Evolutionary conservation across 2,329 filamentous ascomycete genomes (phyloP).

Genomic region (Exophiala alcalophila): DNA sequence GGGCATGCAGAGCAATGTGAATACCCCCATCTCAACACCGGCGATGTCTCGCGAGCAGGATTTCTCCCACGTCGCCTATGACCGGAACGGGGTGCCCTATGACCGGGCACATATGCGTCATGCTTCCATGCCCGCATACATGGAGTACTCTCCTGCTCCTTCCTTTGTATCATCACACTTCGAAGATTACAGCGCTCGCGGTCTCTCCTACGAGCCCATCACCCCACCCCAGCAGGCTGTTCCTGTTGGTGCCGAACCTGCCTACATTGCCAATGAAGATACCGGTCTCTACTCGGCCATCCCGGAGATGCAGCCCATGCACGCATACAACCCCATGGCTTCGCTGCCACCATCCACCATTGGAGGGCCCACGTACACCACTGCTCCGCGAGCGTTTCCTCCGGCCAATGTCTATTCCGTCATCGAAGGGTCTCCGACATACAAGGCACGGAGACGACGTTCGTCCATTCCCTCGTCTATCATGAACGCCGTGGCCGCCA

Average conservation of each 20-base stretch:
- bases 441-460: conserved; percentile 92
- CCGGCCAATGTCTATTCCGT: conserved; percentile 86
- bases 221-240: conserved; percentile 90
- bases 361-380: conserved; percentile 67
- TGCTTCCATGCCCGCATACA: conserved; percentile 96
- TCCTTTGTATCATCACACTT: conserved; percentile 99
- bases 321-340: conserved; percentile 81
- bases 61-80: conserved; percentile 78
- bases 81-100: conserved; percentile 84
- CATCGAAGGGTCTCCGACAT: conserved; percentile 95
- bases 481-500: conserved; percentile 63
- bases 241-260: conserved; percentile 78
- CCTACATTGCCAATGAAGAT: conserved; percentile 97
- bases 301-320: conserved; percentile 76
- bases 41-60: conserved; percentile 87
- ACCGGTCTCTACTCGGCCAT: conserved; percentile 94
- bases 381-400: conserved; percentile 64
- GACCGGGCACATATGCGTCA: conserved; percentile 83
- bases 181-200: conserved; percentile 95
- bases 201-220: conserved; percentile 92
- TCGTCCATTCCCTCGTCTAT: conserved; percentile 86
- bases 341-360: conserved; percentile 84
- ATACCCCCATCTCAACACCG: conserved; percentile 63
- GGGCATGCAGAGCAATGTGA: conserved; percentile 65
- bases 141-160: conserved; percentile 96